phyloP scores from a whole-genome alignment of 257 asterid species.

The Solanum pimpinellifolium region DNA sequence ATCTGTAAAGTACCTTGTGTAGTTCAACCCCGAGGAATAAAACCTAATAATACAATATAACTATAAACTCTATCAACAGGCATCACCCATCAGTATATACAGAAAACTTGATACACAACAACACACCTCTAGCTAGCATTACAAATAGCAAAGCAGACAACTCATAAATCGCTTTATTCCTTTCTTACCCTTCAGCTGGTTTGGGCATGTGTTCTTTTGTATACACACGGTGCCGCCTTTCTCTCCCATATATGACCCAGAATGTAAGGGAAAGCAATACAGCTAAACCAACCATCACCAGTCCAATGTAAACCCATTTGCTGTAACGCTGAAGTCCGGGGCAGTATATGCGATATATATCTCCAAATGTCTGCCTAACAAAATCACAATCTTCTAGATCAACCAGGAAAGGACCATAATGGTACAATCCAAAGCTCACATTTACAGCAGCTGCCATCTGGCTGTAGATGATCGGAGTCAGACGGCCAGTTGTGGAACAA shows the following conservation, averaged over 20 bases:
- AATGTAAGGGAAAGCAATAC: constrained; percentile 63
- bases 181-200: constrained; percentile 7
- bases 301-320: constrained; percentile 47
- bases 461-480: constrained; percentile 50
- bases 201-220: constrained; percentile 31
- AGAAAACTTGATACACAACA: not conserved
- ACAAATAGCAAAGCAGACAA: not conserved
- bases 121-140: not conserved
- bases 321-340: constrained; percentile 55
- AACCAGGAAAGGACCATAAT: constrained; percentile 55
- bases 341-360: constrained; percentile 33
- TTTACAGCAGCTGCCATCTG: constrained; percentile 62
- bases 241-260: constrained; percentile 85
- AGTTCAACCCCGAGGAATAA: not conserved
- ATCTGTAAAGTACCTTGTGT: not conserved
- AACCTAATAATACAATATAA: not conserved
- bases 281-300: constrained; percentile 57
- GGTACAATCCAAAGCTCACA: constrained; percentile 59
- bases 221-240: constrained; percentile 66
- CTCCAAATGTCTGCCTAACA: constrained; percentile 55
- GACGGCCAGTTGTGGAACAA: constrained; percentile 62
- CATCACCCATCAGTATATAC: not conserved
- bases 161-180: constrained; percentile 16
- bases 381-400: constrained; percentile 64
- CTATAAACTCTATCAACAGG: not conserved